Percentiles rank a stretch among this genome's conserved stretches.
Evolutionary conservation across 2,329 filamentous ascomycete genomes (phyloP).

Genomic region (Ramichloridium luteum): DNA sequence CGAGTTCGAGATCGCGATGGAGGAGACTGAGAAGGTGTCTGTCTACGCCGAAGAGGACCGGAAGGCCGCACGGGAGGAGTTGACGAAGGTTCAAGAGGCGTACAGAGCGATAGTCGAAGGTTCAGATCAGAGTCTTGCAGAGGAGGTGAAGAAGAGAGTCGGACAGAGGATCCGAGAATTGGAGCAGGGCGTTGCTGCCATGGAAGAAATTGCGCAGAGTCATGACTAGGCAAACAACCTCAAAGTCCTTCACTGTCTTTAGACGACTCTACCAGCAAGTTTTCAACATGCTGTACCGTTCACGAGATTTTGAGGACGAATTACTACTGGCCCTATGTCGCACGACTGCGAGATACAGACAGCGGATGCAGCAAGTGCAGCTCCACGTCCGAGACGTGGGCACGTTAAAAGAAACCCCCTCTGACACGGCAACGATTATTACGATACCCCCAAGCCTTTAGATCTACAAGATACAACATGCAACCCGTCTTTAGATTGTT

Average conservation of each 20-base stretch:
- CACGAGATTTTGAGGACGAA: too few relatives aligned
- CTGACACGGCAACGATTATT: too few relatives aligned
- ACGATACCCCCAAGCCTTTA: too few relatives aligned
- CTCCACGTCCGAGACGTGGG: too few relatives aligned
- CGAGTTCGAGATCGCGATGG: slow-evolving; percentile 39
- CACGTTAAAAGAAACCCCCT: too few relatives aligned
- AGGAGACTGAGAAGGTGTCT: slow-evolving; percentile 42
- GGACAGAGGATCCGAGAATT: slow-evolving; percentile 42
- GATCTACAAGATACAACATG: too few relatives aligned
- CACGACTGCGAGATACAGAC: too few relatives aligned
- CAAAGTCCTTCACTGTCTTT: slow-evolving; percentile 93
- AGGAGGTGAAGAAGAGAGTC: slow-evolving; percentile 40
- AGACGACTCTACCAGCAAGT: too few relatives aligned
- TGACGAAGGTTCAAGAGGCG: slow-evolving; percentile 37
- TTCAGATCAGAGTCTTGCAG: slow-evolving; percentile 30
- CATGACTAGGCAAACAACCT: slow-evolving; percentile 44
- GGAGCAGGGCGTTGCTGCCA: slow-evolving; percentile 37
- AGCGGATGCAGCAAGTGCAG: too few relatives aligned
- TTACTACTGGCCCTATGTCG: too few relatives aligned
- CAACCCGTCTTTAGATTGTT: too few relatives aligned
- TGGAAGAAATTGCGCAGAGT: slow-evolving; percentile 40
- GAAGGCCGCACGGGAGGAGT: slow-evolving; percentile 40
- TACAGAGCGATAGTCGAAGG: slow-evolving; percentile 34
- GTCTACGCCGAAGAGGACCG: slow-evolving; percentile 45
- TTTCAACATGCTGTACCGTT: too few relatives aligned